Base-by-base conservation (phyloP, 805 yeast genomes). In the Blastobotrys robertii region DNA sequence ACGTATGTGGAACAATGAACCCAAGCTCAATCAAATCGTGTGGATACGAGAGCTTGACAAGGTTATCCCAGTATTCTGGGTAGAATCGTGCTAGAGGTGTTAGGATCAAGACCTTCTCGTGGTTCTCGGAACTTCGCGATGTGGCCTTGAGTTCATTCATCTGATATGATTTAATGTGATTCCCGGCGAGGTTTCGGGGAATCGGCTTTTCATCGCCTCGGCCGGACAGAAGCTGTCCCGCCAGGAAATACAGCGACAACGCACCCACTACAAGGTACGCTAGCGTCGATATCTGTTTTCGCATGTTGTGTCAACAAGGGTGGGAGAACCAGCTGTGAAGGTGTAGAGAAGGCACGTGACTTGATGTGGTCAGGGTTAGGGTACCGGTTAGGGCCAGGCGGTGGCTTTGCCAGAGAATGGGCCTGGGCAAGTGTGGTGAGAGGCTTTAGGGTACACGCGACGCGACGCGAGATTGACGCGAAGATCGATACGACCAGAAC, bases 11-110 rank as follows among this genome's bases (percentile, higher is more conserved):
- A 33, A 88, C 72, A 41, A 92, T 90, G 59, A 92, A 88, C 0
- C 97, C 98, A 41, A 92, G 69, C 54, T 88, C 94, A 40, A 90
- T 72, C 48, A 84, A 72, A 40, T 77, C 79, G 61, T 90, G 83
- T 43, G 96, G 97, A 61, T 92, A 92, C 14, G 78, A 67, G 53
- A 92, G 66, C 51, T 70, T 70, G 47, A 82, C 62, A 47, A 92
- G 64, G 61, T 92, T 92, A 32, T 74, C 75, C 97, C 97, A 92
- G 67, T 87, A 92, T 50, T 76, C 81, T 29, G 79, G 77, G 59
- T 84, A 79, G 59, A 92, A 92, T 50, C 79, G 75, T 36, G 94
- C 81, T 76, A 92, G 79, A 31, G 98, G 98, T 1, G 97, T 79
- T 58, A 92, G 71, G 44, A 92, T 77, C 58, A 92, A 70, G 14